Base-by-base conservation (phyloP, 768 basidiomycete genomes). In the Hericium rajendrae region DNA sequence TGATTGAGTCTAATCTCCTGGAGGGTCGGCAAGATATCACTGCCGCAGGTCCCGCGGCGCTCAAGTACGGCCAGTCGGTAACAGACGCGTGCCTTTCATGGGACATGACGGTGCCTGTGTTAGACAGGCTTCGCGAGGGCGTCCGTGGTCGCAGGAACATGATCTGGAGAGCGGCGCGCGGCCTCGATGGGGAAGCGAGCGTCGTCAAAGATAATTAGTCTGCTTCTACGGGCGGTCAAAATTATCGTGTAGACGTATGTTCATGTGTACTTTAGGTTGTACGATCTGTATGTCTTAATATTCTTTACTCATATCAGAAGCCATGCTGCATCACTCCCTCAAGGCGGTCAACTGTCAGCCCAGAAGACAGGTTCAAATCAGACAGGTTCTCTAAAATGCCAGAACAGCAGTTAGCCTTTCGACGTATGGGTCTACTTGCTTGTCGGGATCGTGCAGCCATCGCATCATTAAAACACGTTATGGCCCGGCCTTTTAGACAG, bases 51-150 rank as follows among this genome's bases (percentile, higher is more conserved):
- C 84, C 85, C 1, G 72, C 78, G 6, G 85, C 81, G 11, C 73
- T 95, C 49, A 85, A 78, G 65, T 92, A 91, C 65, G 93, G 93
- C 26, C 84, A 87, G 68, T 88, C 86, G 8, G 88, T 94, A 6
- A 94, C 93, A 22, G 91, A 93, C 71, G 88, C 87, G 9, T 95
- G 91, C 71, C 78, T 98, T 51, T 86, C 87, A 46, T 97, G 94
- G 93, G 85, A 91, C 64, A 80, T 81, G 64, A 95, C 95, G 3
- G 76, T 94, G 5, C 84, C 85, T 2, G 76, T 83, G 1, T 77
- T 99, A 53, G 85, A 98, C 51, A 82, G 86, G 51, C 78, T 99
- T 18, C 82, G 95, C n/a, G 80, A 85, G 65, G 97, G 88, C 54
- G 93, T 98, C 4, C 84, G 80, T 54, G 88, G 84, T 38, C 84